A percentile compares a stretch with the other conserved stretches of the same genome.
Conservation (phyloP, 2,329 filamentous ascomycete genomes). For the Rugonectria rugulosa region DNA sequence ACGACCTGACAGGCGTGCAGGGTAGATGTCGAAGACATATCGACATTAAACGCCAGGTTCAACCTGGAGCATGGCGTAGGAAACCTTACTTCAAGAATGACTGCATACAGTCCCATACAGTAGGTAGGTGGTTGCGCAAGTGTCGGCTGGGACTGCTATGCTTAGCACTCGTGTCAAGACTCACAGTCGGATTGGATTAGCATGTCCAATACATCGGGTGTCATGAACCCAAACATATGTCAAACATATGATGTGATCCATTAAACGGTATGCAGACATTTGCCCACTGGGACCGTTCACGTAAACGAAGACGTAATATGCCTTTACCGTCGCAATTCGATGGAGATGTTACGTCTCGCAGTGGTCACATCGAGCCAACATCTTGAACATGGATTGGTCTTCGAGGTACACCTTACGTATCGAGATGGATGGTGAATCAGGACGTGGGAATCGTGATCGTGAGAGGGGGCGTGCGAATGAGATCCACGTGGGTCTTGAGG, state of each 20-base stretch:
- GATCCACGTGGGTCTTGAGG: constrained; percentile 9
- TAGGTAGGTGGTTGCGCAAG: no score
- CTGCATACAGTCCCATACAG: no score
- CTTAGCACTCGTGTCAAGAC: constrained; percentile 1
- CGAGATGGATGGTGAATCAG: constrained; percentile 2
- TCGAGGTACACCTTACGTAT: constrained; percentile 2
- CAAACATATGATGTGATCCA: constrained; percentile 13
- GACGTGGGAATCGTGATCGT: not conserved
- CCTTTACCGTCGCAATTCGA: constrained; percentile 5
- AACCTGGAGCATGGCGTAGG: no score
- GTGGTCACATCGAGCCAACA: constrained; percentile 3
- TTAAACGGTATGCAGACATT: no score
- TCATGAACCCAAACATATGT: not conserved
- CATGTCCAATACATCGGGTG: not conserved
- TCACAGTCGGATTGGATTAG: constrained; percentile 5
- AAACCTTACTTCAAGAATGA: no score
- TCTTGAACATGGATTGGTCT: not conserved
- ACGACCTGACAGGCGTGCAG: not conserved
- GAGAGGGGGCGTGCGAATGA: constrained; percentile 13
- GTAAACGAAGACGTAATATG: not conserved
- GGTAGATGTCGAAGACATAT: no score
- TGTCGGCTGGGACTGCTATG: no score
- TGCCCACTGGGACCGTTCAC: no score
- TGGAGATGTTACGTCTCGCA: constrained; percentile 17
- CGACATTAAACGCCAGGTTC: no score